Evolutionary conservation across 73 alveolate species (phyloP).

Genomic region (Paramecium sexaurelia): DNA sequence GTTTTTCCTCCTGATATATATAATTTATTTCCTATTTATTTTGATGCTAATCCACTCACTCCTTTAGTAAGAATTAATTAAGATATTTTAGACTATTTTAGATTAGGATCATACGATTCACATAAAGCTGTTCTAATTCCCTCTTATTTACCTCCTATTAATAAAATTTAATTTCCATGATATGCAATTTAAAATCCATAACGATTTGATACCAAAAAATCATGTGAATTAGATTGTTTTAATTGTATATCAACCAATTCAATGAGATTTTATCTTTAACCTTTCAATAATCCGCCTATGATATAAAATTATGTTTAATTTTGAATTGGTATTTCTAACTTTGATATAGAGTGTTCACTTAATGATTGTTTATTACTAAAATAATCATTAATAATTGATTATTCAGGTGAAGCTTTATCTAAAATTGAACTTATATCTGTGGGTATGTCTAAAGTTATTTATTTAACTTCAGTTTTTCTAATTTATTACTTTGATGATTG

Average conservation of each 20-base stretch:
- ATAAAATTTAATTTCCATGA: not conserved
- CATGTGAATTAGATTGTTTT: not conserved
- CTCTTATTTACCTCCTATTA: constrained; percentile 46
- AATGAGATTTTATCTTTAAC: constrained; percentile 11
- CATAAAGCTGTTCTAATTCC: constrained; percentile 49
- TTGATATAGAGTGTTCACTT: not conserved
- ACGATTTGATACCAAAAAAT: constrained; percentile 5
- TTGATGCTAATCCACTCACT: constrained; percentile 16
- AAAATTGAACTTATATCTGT: constrained; percentile 32
- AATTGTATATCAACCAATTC: not conserved
- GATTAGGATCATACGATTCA: constrained; percentile 1
- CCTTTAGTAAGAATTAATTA: constrained; percentile 46
- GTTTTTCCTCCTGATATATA: constrained; percentile 56
- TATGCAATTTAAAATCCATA: constrained; percentile 31
- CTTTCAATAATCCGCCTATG: constrained; percentile 19
- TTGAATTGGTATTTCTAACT: not conserved
- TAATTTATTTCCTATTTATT: constrained; percentile 9
- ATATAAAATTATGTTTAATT: constrained; percentile 21
- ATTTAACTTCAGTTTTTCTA: not conserved
- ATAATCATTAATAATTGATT: constrained; percentile 27
- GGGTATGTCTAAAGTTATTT: not conserved
- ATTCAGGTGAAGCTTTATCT: constrained; percentile 3
- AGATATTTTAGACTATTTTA: constrained; percentile 16
- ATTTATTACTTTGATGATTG: not conserved
- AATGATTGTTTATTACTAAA: not conserved